Base-by-base conservation (phyloP, 495 filamentous ascomycete species). In the Neurospora tetrasperma region DNA sequence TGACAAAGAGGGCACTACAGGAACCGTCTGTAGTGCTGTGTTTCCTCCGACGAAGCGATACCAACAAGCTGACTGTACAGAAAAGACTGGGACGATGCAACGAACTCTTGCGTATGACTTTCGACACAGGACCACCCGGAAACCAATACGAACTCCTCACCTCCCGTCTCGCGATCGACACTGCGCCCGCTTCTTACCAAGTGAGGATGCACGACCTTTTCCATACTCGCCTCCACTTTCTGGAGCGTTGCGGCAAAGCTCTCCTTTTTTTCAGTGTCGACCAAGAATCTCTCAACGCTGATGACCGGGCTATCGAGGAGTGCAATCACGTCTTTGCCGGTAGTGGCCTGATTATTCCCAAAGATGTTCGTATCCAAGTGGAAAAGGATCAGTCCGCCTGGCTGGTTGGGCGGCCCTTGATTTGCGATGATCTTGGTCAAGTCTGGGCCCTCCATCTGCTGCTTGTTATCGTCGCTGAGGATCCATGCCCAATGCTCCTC, bases 111-210 rank as follows among this genome's bases (percentile, higher is more conserved):
- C 40, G 59, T 69, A 71, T 88, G 85, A 71, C 82, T 80, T 73
- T 88, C 84, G 5, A 84, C 80, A 20, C 76, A 77, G 38, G 82
- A 77, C 86, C 86, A 88, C 5, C 87, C 85, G 59, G 74, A 82
- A n/a, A 88, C 82, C 0, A 89, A 54, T 0, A 88, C 82, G 72
- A 84, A 86, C 74, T 90, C 87, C 69, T 90, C 87, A 42, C 87
- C 85, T 20, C 81, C 77, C 5, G 75, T 79, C 2, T 76, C 74
- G 6, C 76, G 76, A 42, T 81, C 79, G 41, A 81, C 83, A 75
- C 87, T 87, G 40, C 86, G 80, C 0, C 87, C 85, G 5, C 78
- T 82, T 42, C 76, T 78, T 59, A 86, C 79, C 7, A 73, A 70
- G 38, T 75, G 74, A 5, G 84, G 83, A 5, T 81, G 77, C 7